Percentiles rank a stretch among this genome's conserved stretches.
Evolutionary conservation across 2,329 filamentous ascomycete genomes (phyloP).

Genomic region (Dendryphion nanum): DNA sequence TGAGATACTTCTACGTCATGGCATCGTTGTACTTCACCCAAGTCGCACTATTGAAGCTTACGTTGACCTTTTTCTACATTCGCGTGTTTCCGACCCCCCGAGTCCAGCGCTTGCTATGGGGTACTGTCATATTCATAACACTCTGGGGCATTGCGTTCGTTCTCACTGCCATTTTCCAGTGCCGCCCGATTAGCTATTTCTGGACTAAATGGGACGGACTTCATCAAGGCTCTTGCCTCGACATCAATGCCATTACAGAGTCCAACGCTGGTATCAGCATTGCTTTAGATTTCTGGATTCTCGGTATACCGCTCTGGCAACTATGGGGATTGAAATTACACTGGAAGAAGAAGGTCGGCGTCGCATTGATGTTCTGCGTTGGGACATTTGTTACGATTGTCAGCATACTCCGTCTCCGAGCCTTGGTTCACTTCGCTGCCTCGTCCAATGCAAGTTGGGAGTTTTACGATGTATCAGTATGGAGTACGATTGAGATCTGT

Average conservation of each 20-base stretch:
- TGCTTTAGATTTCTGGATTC: conserved; percentile 29
- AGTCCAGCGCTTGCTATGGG: conserved; percentile 12
- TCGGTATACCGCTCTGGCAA: conserved; percentile 34
- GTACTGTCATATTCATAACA: conserved; percentile 21
- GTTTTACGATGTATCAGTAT: conserved; percentile 14
- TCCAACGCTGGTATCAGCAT: conserved; percentile 35
- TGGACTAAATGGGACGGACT: conserved; percentile 32
- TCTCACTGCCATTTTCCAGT: conserved; percentile 31
- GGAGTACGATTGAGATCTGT: conserved; percentile 14
- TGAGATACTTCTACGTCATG: conserved; percentile 32
- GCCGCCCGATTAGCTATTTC: conserved; percentile 30
- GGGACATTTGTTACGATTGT: conserved; percentile 35
- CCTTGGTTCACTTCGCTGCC: conserved; percentile 41
- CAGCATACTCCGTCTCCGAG: conserved; percentile 41
- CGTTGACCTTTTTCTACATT: conserved; percentile 30
- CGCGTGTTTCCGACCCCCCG: conserved; percentile 28
- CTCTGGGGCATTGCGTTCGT: conserved; percentile 23
- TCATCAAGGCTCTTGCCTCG: conserved; percentile 33
- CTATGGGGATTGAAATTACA: conserved; percentile 30
- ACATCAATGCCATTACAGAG: conserved; percentile 36
- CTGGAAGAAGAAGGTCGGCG: conserved; percentile 37
- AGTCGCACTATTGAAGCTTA: conserved; percentile 27
- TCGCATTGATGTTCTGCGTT: conserved; percentile 39
- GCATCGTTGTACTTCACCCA: conserved; percentile 33
- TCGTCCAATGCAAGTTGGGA: conserved; percentile 40